These are phyloP conservation scores for Larix sibirica DNA, from an alignment of 83 land plant species.

Conservation along the genomic window DNA sequence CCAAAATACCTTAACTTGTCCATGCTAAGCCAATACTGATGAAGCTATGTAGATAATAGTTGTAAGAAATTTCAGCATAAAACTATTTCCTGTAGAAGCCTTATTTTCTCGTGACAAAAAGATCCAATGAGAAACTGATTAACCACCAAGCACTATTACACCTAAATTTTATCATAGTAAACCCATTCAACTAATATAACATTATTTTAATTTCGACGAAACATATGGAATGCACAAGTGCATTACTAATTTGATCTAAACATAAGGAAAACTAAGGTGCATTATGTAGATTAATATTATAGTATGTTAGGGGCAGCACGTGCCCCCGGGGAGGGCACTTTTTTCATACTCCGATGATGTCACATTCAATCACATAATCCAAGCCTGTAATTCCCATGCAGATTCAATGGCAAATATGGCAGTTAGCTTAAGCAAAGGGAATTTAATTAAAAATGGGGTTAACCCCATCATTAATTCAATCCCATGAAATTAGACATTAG, in stretches of 20 bases:
- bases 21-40: neutral
- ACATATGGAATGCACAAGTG: neutral
- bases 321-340: no score
- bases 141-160: neutral
- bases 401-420: no score
- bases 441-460: no score
- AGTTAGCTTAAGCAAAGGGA: no score
- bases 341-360: no score
- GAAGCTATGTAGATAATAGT: neutral
- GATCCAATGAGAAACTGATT: neutral
- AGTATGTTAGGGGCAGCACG: no score
- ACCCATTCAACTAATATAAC: neutral
- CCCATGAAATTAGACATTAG: no score
- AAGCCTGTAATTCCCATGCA: no score
- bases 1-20: neutral
- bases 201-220: neutral
- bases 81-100: neutral
- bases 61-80: neutral
- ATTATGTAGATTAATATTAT: no score
- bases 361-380: no score
- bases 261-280: no score
- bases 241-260: neutral
- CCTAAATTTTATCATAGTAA: neutral
- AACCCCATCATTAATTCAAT: no score
- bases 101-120: neutral